Conservation (phyloP, 2,329 filamentous ascomycete species). For the Paracamarosporium sp. region DNA sequence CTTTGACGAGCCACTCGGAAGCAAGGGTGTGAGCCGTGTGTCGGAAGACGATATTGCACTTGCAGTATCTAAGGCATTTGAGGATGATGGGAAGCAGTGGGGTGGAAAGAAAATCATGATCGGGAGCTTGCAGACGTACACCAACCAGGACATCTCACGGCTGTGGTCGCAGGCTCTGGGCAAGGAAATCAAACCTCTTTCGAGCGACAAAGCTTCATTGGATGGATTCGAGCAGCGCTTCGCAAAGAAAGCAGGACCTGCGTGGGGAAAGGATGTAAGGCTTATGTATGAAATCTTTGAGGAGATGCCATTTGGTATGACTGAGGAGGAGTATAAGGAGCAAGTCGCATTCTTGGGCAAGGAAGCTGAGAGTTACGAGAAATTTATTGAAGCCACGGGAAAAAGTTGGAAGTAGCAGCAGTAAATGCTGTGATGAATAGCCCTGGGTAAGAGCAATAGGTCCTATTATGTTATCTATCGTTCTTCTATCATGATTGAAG, state of each 20-base stretch:
- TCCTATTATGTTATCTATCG: too few relatives aligned
- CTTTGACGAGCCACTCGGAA: background rate
- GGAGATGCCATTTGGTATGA: background rate
- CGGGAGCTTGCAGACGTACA: conserved; percentile 7
- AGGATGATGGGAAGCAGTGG: conserved; percentile 13
- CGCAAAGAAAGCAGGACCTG: background rate
- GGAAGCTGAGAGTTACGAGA: conserved; percentile 9
- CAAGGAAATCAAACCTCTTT: conserved; percentile 2
- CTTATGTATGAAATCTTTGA: conserved; percentile 4
- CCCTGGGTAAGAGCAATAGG: too few relatives aligned
- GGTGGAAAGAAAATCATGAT: conserved; percentile 13
- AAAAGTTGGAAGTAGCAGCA: background rate
- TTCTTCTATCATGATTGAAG: too few relatives aligned
- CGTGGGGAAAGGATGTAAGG: conserved; percentile 5
- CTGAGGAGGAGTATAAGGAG: conserved; percentile 1
- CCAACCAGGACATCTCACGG: conserved; percentile 1
- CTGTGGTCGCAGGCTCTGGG: conserved; percentile 12
- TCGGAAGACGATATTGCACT: conserved; percentile 10
- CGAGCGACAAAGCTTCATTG: background rate
- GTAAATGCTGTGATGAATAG: too few relatives aligned
- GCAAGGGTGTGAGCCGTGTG: conserved; percentile 11
- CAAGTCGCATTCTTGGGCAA: conserved; percentile 6
- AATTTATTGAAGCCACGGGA: conserved; percentile 2
- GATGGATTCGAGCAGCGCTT: background rate
- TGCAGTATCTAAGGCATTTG: conserved; percentile 2